These are phyloP conservation scores for Aspergillus thermomutatus DNA, from an alignment of 2,329 filamentous ascomycete genomes.

Conservation along the genomic window DNA sequence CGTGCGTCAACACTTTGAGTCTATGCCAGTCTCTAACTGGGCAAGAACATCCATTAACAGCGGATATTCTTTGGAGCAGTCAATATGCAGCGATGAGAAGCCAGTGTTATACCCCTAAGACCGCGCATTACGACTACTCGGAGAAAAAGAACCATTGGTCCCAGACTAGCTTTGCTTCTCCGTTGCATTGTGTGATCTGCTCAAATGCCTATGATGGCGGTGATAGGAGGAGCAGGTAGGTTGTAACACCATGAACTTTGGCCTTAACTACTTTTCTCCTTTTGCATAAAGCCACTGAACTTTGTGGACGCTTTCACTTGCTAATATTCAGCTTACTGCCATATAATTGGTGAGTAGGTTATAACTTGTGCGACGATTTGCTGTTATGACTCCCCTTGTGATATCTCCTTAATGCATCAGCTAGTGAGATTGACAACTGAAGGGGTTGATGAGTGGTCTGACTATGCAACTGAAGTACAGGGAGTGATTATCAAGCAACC, in stretches of 20 bases:
- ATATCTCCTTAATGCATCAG: not conserved
- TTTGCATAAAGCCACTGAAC: not conserved
- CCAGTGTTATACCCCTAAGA: not conserved
- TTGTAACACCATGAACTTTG: not conserved
- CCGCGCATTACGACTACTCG: slow-evolving; percentile 4
- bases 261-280: not conserved
- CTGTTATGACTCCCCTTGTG: slow-evolving; percentile 2
- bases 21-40: not conserved
- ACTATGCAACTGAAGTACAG: too few species aligned
- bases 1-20: not conserved
- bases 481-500: not conserved
- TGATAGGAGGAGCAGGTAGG: not conserved
- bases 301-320: not conserved
- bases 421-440: not conserved
- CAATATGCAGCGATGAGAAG: not conserved
- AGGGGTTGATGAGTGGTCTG: not conserved
- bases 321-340: not conserved
- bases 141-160: slow-evolving; percentile 2
- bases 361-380: slow-evolving; percentile 2
- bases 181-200: not conserved
- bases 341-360: not conserved
- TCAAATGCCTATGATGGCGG: not conserved
- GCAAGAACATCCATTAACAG: too few species aligned
- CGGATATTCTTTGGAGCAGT: too few species aligned
- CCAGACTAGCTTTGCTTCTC: not conserved